Evolutionary conservation across 257 asterid genomes (phyloP), one percentile per base, ranked within the genome.

Genomic region (Penstemon barbatus): DNA sequence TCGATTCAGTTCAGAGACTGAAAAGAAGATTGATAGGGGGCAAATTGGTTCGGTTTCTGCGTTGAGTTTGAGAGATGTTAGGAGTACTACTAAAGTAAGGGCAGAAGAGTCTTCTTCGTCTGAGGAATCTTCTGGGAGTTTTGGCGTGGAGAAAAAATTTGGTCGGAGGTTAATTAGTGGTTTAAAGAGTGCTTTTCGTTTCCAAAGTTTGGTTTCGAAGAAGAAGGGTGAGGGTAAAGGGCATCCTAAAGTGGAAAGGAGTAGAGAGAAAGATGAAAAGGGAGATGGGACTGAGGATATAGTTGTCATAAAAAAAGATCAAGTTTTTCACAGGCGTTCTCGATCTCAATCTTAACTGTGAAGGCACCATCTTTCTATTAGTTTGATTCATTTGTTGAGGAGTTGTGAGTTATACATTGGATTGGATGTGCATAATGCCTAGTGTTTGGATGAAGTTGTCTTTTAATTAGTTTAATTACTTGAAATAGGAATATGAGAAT

Each of bases 1-100:
- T 66, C 85, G 92, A 8, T 60, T 92, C 49, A 75, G 77, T 54
- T 79, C 85, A 0, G 88, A 89, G 72, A 9, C 5, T 38, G 72
- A 57, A 7, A 52, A 18, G 8, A 92, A 70, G 79, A 38, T 84
- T 0, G 92, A 71, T 5, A 78, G 91, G 75, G 96, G 86, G 19
- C 89, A 92, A 33, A 71, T 61, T 0, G 97, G 96, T 6, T 86
- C 97, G 0, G 63, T 85, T 56, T 91, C 95, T 6, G 82, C 97
- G 4, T 77, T 78, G n/a, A 75, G 82, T 43, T 73, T 78, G 8
- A 79, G 84, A 0, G 77, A 85, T 4, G 67, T 77, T 4, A 43
- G 61, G 4, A 63, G 55, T 45, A 56, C 52, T 3, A 48, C 4
- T 4, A 76, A 45, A 46, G 74, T 66, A 4, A 65, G 77, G 60